A percentile compares a stretch with the other conserved stretches of the same genome.
phyloP scores from a whole-genome alignment of 805 yeast species.

The Saturnispora dispora region DNA sequence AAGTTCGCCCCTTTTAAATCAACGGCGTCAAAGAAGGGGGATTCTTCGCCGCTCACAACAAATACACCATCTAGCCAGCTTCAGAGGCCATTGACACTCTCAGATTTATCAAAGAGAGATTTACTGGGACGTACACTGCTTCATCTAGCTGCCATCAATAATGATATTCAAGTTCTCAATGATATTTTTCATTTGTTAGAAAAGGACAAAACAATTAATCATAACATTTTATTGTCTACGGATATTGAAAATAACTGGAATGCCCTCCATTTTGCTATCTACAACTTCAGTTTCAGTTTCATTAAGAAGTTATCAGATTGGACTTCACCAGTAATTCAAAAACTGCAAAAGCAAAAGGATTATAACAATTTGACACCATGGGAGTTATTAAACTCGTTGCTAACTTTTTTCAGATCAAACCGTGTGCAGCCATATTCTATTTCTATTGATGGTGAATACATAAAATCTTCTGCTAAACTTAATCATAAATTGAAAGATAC shows the following conservation, averaged over 20 bases:
- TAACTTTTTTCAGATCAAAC: conserved; percentile 1
- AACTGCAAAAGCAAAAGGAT: conserved; percentile 50
- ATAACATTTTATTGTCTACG: conserved; percentile 34
- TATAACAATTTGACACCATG: conserved; percentile 64
- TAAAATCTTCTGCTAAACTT: neutral
- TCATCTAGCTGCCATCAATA: conserved; percentile 46
- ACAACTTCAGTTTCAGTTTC: conserved; percentile 46
- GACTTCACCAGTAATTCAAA: conserved; percentile 10
- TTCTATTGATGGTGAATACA: conserved; percentile 4
- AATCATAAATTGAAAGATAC: neutral
- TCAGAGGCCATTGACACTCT: conserved; percentile 23
- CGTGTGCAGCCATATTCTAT: neutral
- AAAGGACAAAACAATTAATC: conserved; percentile 26
- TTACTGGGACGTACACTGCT: conserved; percentile 56
- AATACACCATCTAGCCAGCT: neutral
- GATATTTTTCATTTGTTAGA: conserved; percentile 31
- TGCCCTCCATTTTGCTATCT: conserved; percentile 62
- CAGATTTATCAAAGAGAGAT: conserved; percentile 44
- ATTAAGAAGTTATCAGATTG: conserved; percentile 34
- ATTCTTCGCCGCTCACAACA: conserved; percentile 1
- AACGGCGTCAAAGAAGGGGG: conserved; percentile 9
- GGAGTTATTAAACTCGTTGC: conserved; percentile 40
- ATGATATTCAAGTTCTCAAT: conserved; percentile 38
- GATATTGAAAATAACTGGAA: conserved; percentile 82
- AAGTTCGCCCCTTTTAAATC: conserved; percentile 13